Conservation (phyloP, 805 yeast genomes). For the Pichia membranifaciens region DNA sequence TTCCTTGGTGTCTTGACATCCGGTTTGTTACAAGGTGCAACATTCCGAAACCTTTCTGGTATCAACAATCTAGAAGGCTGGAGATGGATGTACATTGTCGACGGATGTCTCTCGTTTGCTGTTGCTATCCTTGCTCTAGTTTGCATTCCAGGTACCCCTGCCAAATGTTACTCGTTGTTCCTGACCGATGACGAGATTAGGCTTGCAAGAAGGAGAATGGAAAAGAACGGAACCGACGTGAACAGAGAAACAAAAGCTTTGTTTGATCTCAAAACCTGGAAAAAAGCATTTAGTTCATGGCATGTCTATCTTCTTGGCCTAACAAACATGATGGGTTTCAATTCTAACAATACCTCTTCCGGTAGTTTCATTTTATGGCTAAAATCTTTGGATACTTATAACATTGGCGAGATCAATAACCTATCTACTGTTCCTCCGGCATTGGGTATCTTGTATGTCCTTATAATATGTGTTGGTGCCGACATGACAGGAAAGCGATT, state of each 20-base stretch:
- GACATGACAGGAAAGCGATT: slow-evolving; percentile 49
- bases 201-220: slow-evolving; percentile 42
- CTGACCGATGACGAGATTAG: slow-evolving; percentile 52
- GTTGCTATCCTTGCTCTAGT: slow-evolving; percentile 26
- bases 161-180: slow-evolving; percentile 45
- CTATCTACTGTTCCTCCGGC: slow-evolving; percentile 54
- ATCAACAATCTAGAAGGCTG: slow-evolving; percentile 37
- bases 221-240: slow-evolving; percentile 29
- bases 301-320: slow-evolving; percentile 51
- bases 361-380: slow-evolving; percentile 63
- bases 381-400: slow-evolving; percentile 39
- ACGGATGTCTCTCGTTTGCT: slow-evolving; percentile 34
- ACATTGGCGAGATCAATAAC: slow-evolving; percentile 41
- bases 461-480: slow-evolving; percentile 43
- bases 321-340: slow-evolving; percentile 57
- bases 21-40: slow-evolving; percentile 44
- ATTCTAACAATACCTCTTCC: slow-evolving; percentile 50
- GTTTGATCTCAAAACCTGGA: slow-evolving; percentile 46
- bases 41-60: slow-evolving; percentile 27
- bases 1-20: slow-evolving; percentile 54
- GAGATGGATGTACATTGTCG: slow-evolving; percentile 53
- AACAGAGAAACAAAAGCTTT: slow-evolving; percentile 25
- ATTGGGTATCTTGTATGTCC: slow-evolving; percentile 47
- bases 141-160: slow-evolving; percentile 61
- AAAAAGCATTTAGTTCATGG: slow-evolving; percentile 48